phyloP scores from a whole-genome alignment of 495 filamentous ascomycete genomes.

The Penicillium cinerascens region DNA sequence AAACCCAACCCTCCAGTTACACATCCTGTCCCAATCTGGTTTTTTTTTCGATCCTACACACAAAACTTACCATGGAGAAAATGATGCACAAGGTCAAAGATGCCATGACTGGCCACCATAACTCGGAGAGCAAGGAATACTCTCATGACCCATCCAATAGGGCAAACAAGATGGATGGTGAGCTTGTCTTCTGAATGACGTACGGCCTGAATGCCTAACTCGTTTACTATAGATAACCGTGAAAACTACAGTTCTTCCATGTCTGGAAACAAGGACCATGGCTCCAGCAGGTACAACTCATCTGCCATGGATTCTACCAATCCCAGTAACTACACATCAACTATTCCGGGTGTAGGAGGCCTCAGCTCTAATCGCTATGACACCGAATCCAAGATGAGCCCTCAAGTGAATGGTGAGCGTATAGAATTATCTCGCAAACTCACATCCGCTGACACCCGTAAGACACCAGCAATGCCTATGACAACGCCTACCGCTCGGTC shows the following conservation, averaged over 20 bases:
- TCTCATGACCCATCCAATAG: slow-evolving; percentile 35
- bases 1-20: neutral
- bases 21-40: too few species aligned
- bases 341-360: too few species aligned
- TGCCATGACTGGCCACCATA: slow-evolving; percentile 50
- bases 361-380: too few species aligned
- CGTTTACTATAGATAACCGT: slow-evolving; percentile 37
- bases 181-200: neutral
- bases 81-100: slow-evolving; percentile 75
- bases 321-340: too few species aligned
- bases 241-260: slow-evolving; percentile 6
- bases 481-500: slow-evolving; percentile 15
- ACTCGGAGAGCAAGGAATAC: slow-evolving; percentile 41
- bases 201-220: too few species aligned
- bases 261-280: neutral
- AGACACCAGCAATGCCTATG: slow-evolving; percentile 45
- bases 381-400: slow-evolving; percentile 15
- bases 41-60: too few species aligned
- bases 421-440: too few species aligned
- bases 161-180: slow-evolving; percentile 35
- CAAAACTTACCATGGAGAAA: slow-evolving; percentile 54
- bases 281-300: too few species aligned
- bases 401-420: too few species aligned
- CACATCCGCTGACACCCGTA: too few species aligned
- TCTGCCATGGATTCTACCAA: too few species aligned